Conservation (phyloP, 1,284 basidiomycete species). For the Chiua sp. region DNA sequence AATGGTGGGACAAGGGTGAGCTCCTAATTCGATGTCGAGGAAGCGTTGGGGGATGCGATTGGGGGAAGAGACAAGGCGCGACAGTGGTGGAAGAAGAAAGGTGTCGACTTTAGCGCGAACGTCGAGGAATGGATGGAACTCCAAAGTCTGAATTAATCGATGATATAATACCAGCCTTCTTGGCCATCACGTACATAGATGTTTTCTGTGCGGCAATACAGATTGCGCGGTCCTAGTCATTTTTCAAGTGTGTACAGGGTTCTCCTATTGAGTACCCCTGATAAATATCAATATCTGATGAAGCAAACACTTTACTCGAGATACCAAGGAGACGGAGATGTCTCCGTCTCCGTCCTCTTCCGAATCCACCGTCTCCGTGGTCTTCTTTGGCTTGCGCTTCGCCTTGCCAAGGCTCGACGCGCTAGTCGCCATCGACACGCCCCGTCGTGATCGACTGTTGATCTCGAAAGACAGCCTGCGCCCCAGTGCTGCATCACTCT, state of each 20-base stretch:
- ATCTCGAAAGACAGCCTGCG: slow-evolving; percentile 74
- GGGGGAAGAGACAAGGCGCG: slow-evolving; percentile 78
- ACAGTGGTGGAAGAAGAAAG: slow-evolving; percentile 75
- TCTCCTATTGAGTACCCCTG: not conserved
- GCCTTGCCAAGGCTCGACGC: slow-evolving; percentile 45
- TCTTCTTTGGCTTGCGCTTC: slow-evolving; percentile 61
- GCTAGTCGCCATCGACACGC: slow-evolving; percentile 50
- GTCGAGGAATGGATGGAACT: slow-evolving; percentile 86
- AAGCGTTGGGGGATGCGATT: slow-evolving; percentile 83
- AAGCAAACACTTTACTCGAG: not conserved
- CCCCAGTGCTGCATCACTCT: slow-evolving; percentile 68
- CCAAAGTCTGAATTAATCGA: slow-evolving; percentile 64
- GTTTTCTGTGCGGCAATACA: slow-evolving; percentile 4
- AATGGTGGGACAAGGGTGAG: slow-evolving; percentile 84
- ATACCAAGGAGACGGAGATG: slow-evolving; percentile 7
- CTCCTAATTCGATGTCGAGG: slow-evolving; percentile 83
- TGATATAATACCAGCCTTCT: slow-evolving; percentile 1
- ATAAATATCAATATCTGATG: not conserved
- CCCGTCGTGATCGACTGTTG: slow-evolving; percentile 65
- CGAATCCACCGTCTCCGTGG: slow-evolving; percentile 61
- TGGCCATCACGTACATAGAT: too few relatives aligned
- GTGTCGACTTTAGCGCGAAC: slow-evolving; percentile 78
- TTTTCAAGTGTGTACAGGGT: slow-evolving; percentile 7
- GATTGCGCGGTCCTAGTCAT: slow-evolving; percentile 5
- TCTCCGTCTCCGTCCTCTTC: slow-evolving; percentile 59